Base-by-base conservation (phyloP, 352 stramenopile genomes). In the Phytophthora multivora region DNA sequence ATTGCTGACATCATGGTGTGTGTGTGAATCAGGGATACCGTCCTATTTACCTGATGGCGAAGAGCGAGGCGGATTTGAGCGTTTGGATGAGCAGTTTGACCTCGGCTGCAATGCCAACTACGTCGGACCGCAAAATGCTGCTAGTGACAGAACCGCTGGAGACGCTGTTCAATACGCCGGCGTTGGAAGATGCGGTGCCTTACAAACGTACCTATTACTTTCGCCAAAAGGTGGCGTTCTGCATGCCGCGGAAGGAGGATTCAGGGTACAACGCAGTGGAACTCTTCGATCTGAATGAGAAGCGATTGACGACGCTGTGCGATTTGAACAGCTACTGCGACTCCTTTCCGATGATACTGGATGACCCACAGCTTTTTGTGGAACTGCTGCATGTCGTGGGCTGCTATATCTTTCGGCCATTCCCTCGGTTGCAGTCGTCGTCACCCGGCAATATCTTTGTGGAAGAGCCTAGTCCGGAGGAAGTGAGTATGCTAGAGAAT, bases 321-420 rank as follows among this genome's bases (percentile, higher is more conserved):
- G 86, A 95, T 47, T 66, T 95, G 26, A 92, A 95, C 78, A 92
- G 73, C 41, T 95, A 95, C 61, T 95, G 86, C 59, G 86, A 95
- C 35, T 74, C 83, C 25, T 90, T 90, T 56, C 86, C 86, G 25
- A 82, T 90, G 71, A 90, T 93, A 28, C 71, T 95, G 31, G 74
- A 80, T 46, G 86, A 95, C 54, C 84, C 85, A 26, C 85, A 91
- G 56, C 71, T 95, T 25, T 95, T 86, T 59, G 76, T 91, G 12
- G 86, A 95, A 59, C 65, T 95, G 43, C 67, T 95, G 33, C 83
- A 93, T 49, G 73, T 90, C 28, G 87, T 92, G 51, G 84, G 81
- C 8, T 85, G 67, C 63, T 93, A 91, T 66, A 88, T 95, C 60
- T 95, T 95, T 67, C 80, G 86, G 15, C 84, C 86, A 16, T 95